These are phyloP conservation scores for Chaetomium fimeti DNA, from an alignment of 495 filamentous ascomycete genomes.

Conservation along the genomic window DNA sequence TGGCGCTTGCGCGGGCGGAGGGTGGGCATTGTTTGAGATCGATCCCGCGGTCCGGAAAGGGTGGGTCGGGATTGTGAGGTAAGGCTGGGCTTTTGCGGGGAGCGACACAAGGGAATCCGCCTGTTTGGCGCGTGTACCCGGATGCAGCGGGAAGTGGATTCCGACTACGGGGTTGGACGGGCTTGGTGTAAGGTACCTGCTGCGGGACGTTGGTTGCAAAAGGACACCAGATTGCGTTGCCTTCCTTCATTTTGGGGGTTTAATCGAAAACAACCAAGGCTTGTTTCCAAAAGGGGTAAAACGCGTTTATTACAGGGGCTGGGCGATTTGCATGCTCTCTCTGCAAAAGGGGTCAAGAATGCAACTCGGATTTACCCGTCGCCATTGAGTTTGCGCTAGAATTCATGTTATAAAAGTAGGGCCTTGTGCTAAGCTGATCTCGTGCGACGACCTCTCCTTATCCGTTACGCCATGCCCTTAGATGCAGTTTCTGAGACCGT, in stretches of 20 bases:
- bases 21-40: conserved; percentile 15
- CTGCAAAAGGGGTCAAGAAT: not conserved
- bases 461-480: conserved; percentile 3
- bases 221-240: too few relatives aligned
- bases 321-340: too few relatives aligned
- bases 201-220: too few relatives aligned
- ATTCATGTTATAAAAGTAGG: not conserved
- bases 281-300: too few relatives aligned
- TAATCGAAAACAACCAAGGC: too few relatives aligned
- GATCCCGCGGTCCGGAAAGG: not conserved
- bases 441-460: not conserved
- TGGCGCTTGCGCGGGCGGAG: conserved; percentile 16
- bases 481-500: not conserved
- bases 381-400: not conserved
- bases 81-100: not conserved
- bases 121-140: not conserved
- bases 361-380: not conserved
- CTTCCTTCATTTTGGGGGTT: too few relatives aligned
- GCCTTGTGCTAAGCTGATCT: not conserved
- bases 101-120: not conserved
- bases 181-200: too few relatives aligned
- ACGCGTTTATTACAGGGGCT: too few relatives aligned
- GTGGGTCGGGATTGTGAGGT: not conserved
- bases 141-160: conserved; percentile 5
- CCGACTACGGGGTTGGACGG: too few relatives aligned